Evolutionary conservation across 176 grass and related monocot genomes (phyloP).

Genomic region (Aechmea fasciata): DNA sequence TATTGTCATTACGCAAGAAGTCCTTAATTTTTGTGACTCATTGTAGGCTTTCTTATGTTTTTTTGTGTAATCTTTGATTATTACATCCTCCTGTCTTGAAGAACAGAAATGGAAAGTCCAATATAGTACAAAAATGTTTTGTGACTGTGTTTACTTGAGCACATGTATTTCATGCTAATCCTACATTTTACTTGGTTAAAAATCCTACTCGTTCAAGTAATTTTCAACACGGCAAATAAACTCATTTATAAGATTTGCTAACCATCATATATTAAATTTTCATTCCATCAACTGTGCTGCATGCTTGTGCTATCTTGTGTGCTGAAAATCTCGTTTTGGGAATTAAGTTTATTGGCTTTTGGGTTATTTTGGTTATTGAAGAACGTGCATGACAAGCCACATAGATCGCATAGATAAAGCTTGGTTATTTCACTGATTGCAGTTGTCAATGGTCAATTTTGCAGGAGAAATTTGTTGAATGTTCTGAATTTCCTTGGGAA

Average conservation of each 20-base stretch:
- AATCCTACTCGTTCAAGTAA: not conserved
- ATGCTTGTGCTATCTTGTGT: not conserved
- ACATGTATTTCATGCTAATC: not conserved
- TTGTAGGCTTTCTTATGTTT: not conserved
- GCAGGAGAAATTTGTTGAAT: constrained; percentile 86
- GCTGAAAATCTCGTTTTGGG: not conserved
- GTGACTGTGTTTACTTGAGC: not conserved
- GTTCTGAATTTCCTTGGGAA: constrained; percentile 81
- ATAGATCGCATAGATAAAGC: not conserved
- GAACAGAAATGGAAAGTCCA: not conserved
- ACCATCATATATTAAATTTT: not conserved
- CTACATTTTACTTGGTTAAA: not conserved
- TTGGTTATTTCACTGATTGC: not conserved
- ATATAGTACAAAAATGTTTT: not conserved
- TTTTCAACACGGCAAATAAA: not conserved
- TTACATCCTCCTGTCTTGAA: not conserved
- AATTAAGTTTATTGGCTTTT: no score
- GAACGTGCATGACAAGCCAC: no score
- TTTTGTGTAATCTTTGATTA: not conserved
- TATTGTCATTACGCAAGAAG: not conserved
- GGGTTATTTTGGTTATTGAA: no score
- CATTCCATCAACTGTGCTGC: not conserved
- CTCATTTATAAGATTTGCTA: not conserved
- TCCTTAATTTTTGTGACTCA: not conserved
- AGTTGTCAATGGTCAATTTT: not conserved